Evolutionary conservation across 1,139 yeast species (phyloP).

Genomic region (Pichia sp.): DNA sequence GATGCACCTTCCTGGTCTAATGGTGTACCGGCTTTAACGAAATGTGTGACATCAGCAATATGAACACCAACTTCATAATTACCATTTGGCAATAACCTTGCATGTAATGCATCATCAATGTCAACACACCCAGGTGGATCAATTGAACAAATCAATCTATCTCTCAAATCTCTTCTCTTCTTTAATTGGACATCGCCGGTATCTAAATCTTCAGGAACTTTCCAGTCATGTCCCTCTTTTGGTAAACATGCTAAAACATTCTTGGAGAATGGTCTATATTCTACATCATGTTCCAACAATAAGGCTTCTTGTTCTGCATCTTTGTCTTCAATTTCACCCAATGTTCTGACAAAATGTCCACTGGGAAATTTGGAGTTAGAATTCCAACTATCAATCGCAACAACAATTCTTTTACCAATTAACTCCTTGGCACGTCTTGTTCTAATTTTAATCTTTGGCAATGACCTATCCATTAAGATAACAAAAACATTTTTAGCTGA

Average conservation of each 20-base stretch:
- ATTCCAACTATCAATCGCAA: slow-evolving; percentile 92
- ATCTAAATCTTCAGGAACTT: slow-evolving; percentile 60
- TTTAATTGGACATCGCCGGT: slow-evolving; percentile 55
- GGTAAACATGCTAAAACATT: slow-evolving; percentile 92
- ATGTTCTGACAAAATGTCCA: slow-evolving; percentile 86
- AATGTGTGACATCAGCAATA: slow-evolving; percentile 97
- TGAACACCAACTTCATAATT: slow-evolving; percentile 97
- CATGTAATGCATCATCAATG: slow-evolving; percentile 97
- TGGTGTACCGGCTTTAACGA: slow-evolving; percentile 88
- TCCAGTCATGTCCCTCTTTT: slow-evolving; percentile 88
- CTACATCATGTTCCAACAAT: slow-evolving; percentile 90
- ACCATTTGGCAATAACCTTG: slow-evolving; percentile 77
- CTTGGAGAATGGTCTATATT: slow-evolving; percentile 90
- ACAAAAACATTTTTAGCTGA: slow-evolving; percentile 79
- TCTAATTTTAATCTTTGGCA: slow-evolving; percentile 81
- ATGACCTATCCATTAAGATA: slow-evolving; percentile 77
- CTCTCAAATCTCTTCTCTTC: slow-evolving; percentile 78
- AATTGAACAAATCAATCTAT: slow-evolving; percentile 84
- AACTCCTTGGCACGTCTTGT: slow-evolving; percentile 82
- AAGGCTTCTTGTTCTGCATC: slow-evolving; percentile 97
- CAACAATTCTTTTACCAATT: slow-evolving; percentile 80
- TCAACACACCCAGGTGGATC: slow-evolving; percentile 99
- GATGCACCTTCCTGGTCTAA: slow-evolving; percentile 94
- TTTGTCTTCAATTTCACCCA: slow-evolving; percentile 87
- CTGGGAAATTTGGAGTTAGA: slow-evolving; percentile 76